Evolutionary conservation across 768 basidiomycete genomes (phyloP).

Genomic region (Collybia mongolica): DNA sequence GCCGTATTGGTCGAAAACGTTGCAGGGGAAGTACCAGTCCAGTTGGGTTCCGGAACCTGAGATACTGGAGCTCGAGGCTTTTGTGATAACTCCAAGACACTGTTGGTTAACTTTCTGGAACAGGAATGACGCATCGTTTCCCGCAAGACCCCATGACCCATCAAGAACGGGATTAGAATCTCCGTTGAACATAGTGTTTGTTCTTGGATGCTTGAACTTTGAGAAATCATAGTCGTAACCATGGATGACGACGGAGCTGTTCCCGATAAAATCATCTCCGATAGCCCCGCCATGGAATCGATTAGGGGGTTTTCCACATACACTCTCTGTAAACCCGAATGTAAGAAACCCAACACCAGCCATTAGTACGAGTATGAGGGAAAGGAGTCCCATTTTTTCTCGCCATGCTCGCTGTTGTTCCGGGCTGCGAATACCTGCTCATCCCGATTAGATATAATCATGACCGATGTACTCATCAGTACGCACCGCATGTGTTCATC

Average conservation of each 20-base stretch:
- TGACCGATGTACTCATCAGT: not conserved
- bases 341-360: constrained; percentile 95
- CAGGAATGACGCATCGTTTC: constrained; percentile 90
- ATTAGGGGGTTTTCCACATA: constrained; percentile 86
- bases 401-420: constrained; percentile 97
- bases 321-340: constrained; percentile 94
- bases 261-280: constrained; percentile 66
- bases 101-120: constrained; percentile 91
- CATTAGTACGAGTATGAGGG: constrained; percentile 82
- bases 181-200: constrained; percentile 68
- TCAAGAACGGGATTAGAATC: constrained; percentile 80
- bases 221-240: constrained; percentile 93
- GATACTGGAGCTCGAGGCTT: constrained; percentile 70
- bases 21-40: constrained; percentile 99
- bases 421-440: constrained; percentile 77
- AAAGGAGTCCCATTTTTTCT: constrained; percentile 94
- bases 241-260: constrained; percentile 87
- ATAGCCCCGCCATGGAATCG: constrained; percentile 81
- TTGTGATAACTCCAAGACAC: constrained; percentile 76
- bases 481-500: constrained; percentile 74
- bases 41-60: constrained; percentile 55
- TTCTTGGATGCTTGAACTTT: constrained; percentile 79
- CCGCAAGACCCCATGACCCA: constrained; percentile 72
- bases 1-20: constrained; percentile 76
- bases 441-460: not conserved